Evolutionary conservation across 306 rosid genomes (phyloP), one percentile per base, ranked within the genome.

Genomic region (Coriaria nepalensis): DNA sequence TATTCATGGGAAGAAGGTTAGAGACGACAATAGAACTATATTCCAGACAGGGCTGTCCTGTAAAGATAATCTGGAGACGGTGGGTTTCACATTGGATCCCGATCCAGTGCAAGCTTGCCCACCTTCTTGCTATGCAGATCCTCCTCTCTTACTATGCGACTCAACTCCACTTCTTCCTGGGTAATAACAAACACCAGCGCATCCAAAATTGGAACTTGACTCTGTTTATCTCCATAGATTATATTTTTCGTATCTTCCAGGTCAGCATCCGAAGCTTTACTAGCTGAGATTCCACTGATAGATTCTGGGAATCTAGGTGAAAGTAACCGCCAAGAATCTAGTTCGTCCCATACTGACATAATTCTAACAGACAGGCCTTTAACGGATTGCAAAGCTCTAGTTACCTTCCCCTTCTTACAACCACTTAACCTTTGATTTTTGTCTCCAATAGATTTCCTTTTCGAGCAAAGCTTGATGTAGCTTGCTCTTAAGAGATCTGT

Each of bases 81-180:
- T 90, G 4, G 79, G 80, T 60, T 90, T 90, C 64, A 60, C 71
- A 10, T 58, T 90, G 74, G 95, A 90, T 77, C 92, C 92, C 35
- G 73, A 45, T 60, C 68, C 69, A 12, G 49, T 66, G 56, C 75
- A 74, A 64, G 67, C 56, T 46, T 60, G 68, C 57, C 71, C 75
- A 12, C 57, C 69, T 61, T 52, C 44, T 33, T 73, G 70, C 53
- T 62, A 69, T 38, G 63, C 60, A 2, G 68, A 66, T 70, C 76
- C 65, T 50, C 70, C 68, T 65, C 74, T 71, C 71, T 64, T 73
- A 59, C 40, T 68, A 10, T 57, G 67, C 32, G 78, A 72, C 59
- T 63, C 68, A 7, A 50, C 76, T 13, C 61, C 64, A 53, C 74
- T 63, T 33, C 43, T 57, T 36, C 58, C 66, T 47, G 73, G 84